Base-by-base conservation (phyloP, 805 yeast genomes). In the Lachancea quebecensis region DNA sequence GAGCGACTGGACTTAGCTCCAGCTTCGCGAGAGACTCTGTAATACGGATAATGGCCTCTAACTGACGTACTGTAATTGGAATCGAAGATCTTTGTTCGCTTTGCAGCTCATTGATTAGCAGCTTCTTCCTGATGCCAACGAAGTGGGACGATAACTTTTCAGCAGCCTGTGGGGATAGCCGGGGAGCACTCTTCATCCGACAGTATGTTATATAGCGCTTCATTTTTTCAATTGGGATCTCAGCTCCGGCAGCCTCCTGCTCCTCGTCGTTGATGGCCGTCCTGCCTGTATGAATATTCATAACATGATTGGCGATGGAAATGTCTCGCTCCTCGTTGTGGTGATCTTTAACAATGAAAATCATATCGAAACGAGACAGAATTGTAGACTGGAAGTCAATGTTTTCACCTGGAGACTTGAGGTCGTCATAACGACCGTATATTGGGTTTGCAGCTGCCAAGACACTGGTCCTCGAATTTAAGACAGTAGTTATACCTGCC, bases 361-460 rank as follows among this genome's bases (percentile, higher is more conserved):
- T 93, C 98, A 93, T 93, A 68, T 93, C 99, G 64, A 93, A 93
- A 70, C 99, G 84, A 10, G 99, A 93, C 65, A 93, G 73, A 67
- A 93, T 85, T 1, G 99, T 91, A 1, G 96, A 86, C 67, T 93
- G 99, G 71, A 93, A 93, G 65, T 93, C 99, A 57, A 93, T 91
- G 59, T 93, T 93, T 62, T 93, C 99, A 50, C 99, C 98, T 0
- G 99, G 96, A 33, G 95, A 81, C 66, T 89, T 91, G 73, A 85
- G 77, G 51, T 91, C 97, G 65, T 93, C 98, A 65, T 93, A 93
- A 52, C 98, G 77, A 49, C 99, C 99, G 65, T 85, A 93, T 35
- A 89, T 80, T 3, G 99, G 99, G 67, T 93, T 93, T 7, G 99
- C 99, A 18, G 99, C 99, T 0, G 99, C 99, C 39, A 93, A 72